Evolutionary conservation across 2,329 filamentous ascomycete species (phyloP).

Genomic region (Trichoderma oligosporum): DNA sequence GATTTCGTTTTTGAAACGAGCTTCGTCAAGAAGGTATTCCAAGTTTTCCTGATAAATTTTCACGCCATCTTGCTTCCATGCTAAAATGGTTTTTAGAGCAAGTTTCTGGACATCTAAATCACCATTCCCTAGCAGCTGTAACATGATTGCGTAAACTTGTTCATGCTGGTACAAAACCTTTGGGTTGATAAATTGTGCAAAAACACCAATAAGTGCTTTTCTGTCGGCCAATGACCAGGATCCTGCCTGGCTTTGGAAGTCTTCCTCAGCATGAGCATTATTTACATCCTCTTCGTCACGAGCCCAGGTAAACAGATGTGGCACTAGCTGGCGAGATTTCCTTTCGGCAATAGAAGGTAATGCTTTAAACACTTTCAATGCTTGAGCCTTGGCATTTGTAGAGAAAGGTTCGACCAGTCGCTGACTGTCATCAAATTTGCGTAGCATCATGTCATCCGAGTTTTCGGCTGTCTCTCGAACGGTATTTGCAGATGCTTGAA

Average conservation of each 20-base stretch:
- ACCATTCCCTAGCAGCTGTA: constrained; percentile 77
- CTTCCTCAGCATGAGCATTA: constrained; percentile 34
- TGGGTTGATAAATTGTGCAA: constrained; percentile 83
- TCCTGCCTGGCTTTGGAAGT: constrained; percentile 33
- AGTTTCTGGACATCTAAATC: constrained; percentile 86
- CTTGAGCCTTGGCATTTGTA: constrained; percentile 65
- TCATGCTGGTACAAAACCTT: constrained; percentile 73
- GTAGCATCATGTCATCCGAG: constrained; percentile 56
- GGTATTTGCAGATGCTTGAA: constrained; percentile 51
- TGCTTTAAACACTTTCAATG: constrained; percentile 71
- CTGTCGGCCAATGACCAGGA: constrained; percentile 75
- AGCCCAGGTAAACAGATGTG: constrained; percentile 82
- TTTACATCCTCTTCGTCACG: constrained; percentile 44
- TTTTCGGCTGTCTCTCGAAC: constrained; percentile 52
- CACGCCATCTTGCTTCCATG: constrained; percentile 81
- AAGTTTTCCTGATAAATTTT: constrained; percentile 80
- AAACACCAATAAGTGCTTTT: constrained; percentile 75
- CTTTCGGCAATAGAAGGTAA: constrained; percentile 79
- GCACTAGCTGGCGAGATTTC: constrained; percentile 77
- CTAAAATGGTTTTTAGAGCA: constrained; percentile 76
- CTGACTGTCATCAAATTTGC: constrained; percentile 63
- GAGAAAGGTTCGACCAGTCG: constrained; percentile 47
- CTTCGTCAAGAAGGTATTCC: constrained; percentile 82
- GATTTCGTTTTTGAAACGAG: constrained; percentile 90
- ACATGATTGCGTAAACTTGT: constrained; percentile 71